Evolutionary conservation across 805 yeast genomes (phyloP).

Genomic region (Cyberlindnera euphorbiiphila): DNA sequence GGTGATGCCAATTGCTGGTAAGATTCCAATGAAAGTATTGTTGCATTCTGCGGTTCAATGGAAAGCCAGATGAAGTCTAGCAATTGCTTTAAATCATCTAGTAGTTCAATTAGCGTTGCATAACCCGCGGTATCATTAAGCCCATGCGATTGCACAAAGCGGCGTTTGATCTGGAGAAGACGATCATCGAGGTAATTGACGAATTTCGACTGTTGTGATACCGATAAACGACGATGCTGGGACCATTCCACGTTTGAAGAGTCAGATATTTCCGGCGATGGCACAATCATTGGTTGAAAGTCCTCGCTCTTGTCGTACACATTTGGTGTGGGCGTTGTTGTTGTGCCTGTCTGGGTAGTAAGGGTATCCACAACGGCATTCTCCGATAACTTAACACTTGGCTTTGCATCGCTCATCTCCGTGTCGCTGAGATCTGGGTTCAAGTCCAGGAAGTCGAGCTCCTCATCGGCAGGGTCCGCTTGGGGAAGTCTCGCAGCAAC

Average conservation of each 20-base stretch:
- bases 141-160: constrained; percentile 43
- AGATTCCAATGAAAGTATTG: constrained; percentile 12
- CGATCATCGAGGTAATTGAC: constrained; percentile 51
- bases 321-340: neutral
- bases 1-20: constrained; percentile 23
- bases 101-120: constrained; percentile 31
- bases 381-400: no score
- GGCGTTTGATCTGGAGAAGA: constrained; percentile 50
- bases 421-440: constrained; percentile 22
- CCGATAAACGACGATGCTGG: constrained; percentile 32
- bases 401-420: neutral
- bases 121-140: constrained; percentile 30
- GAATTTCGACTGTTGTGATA: constrained; percentile 53
- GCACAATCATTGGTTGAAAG: constrained; percentile 12
- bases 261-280: constrained; percentile 10
- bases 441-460: constrained; percentile 24
- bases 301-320: constrained; percentile 14
- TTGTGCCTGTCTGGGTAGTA: no score
- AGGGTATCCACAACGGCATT: no score
- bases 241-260: neutral
- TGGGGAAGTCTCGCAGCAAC: constrained; percentile 10
- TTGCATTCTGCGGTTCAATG: constrained; percentile 34
- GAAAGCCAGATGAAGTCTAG: constrained; percentile 63
- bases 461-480: constrained; percentile 13
- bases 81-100: constrained; percentile 44